These are phyloP conservation scores for Moesziomyces sp. DNA, from an alignment of 1,284 basidiomycete genomes.

Conservation along the genomic window DNA sequence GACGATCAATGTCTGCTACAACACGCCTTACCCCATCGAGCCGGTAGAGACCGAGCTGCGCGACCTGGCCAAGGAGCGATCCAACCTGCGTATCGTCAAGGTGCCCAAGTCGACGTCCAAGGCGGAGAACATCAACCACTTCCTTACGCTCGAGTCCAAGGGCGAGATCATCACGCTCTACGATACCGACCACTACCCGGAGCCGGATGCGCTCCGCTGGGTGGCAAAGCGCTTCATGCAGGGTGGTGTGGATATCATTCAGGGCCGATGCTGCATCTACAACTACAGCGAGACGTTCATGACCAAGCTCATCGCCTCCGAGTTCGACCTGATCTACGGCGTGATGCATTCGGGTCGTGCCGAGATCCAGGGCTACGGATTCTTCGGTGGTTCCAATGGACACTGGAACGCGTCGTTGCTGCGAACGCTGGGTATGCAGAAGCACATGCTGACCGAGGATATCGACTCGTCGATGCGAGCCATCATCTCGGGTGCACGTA, in stretches of 20 bases:
- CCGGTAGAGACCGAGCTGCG: slow-evolving; percentile 49
- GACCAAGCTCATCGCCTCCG: slow-evolving; percentile 54
- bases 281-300: slow-evolving; percentile 52
- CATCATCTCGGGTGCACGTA: slow-evolving; percentile 58
- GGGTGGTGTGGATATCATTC: slow-evolving; percentile 61
- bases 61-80: slow-evolving; percentile 39
- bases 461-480: slow-evolving; percentile 61
- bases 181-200: slow-evolving; percentile 60
- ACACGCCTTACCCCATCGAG: slow-evolving; percentile 57
- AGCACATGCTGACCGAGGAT: slow-evolving; percentile 62
- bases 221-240: slow-evolving; percentile 57
- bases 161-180: slow-evolving; percentile 58
- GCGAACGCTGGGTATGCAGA: slow-evolving; percentile 53
- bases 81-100: slow-evolving; percentile 51
- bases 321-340: slow-evolving; percentile 61
- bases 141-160: slow-evolving; percentile 50
- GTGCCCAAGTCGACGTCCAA: slow-evolving; percentile 59
- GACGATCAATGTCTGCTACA: slow-evolving; percentile 61
- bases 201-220: slow-evolving; percentile 55
- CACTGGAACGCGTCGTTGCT: slow-evolving; percentile 63
- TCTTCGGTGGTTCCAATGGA: slow-evolving; percentile 63
- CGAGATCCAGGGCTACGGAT: slow-evolving; percentile 53
- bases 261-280: slow-evolving; percentile 62
- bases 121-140: slow-evolving; percentile 62
- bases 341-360: slow-evolving; percentile 60